phyloP scores from a whole-genome alignment of 169 alveolate species.

The Theileria luwenshuni region DNA sequence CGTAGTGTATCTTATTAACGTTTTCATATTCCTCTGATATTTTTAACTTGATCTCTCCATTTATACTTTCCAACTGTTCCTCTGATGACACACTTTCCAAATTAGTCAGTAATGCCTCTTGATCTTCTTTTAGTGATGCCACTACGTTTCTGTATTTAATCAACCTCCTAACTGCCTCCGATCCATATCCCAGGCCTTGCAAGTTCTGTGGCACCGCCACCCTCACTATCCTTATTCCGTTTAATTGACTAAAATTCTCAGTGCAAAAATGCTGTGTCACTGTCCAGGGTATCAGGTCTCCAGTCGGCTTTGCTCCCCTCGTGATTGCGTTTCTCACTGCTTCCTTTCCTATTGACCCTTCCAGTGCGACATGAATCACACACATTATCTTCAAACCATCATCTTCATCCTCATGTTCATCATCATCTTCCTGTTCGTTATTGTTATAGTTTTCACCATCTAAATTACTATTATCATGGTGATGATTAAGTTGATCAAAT shows the following conservation, averaged over 20 bases:
- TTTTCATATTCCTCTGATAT: constrained; percentile 41
- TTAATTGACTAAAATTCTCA: constrained; percentile 90
- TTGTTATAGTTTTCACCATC: background rate
- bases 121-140: constrained; percentile 18
- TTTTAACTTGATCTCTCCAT: background rate
- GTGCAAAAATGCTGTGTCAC: constrained; percentile 93
- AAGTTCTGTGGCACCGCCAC: constrained; percentile 99
- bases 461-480: background rate
- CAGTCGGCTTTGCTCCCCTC: constrained; percentile 89
- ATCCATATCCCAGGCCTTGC: constrained; percentile 97
- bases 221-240: constrained; percentile 93
- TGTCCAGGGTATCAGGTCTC: constrained; percentile 98
- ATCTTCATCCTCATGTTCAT: constrained; percentile 16
- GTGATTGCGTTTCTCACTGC: constrained; percentile 74
- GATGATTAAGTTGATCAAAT: constrained; percentile 66
- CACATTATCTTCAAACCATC: constrained; percentile 81
- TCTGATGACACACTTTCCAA: background rate
- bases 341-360: constrained; percentile 88
- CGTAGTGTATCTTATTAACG: constrained; percentile 88
- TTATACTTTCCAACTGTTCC: constrained; percentile 15
- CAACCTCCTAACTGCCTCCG: constrained; percentile 89
- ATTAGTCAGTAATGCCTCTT: constrained; percentile 47
- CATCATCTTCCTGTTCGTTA: constrained; percentile 32
- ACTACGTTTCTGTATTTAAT: constrained; percentile 53
- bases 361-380: constrained; percentile 89